Percentiles rank a stretch among this genome's conserved stretches.
Conservation (phyloP, 73 alveolate species). For the Paramecium biaurelia region DNA sequence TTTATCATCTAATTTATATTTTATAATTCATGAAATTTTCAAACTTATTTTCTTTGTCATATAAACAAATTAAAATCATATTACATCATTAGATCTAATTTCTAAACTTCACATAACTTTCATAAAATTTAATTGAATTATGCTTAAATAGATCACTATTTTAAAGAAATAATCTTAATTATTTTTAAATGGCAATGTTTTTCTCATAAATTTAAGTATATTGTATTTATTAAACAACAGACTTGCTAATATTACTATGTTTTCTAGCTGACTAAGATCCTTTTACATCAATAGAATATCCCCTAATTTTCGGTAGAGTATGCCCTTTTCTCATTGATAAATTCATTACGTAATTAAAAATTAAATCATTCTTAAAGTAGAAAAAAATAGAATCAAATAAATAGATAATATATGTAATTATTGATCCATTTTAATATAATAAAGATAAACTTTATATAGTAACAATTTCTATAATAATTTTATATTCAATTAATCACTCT, state of each 20-base stretch:
- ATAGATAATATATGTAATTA: not conserved
- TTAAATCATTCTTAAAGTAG: not conserved
- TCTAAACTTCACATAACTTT: not conserved
- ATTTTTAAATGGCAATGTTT: not conserved
- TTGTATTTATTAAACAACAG: not conserved
- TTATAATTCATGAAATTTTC: not conserved
- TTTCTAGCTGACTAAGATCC: not conserved
- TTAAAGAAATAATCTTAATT: not conserved
- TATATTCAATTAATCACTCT: not conserved
- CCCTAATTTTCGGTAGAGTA: not conserved
- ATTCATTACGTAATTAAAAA: not conserved
- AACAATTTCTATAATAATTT: too few species aligned
- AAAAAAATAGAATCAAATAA: not conserved
- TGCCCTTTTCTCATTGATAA: not conserved
- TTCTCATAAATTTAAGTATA: not conserved
- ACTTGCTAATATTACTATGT: not conserved
- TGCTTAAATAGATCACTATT: not conserved
- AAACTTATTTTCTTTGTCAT: not conserved
- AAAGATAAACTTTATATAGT: not conserved
- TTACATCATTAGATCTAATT: not conserved
- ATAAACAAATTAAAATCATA: not conserved
- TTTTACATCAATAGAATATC: not conserved
- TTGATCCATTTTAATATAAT: too few species aligned
- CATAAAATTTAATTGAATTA: not conserved
- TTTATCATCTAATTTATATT: not conserved